These are phyloP conservation scores for Vitis hybrid DNA, from an alignment of 177 flowering plant species.

Conservation along the genomic window DNA sequence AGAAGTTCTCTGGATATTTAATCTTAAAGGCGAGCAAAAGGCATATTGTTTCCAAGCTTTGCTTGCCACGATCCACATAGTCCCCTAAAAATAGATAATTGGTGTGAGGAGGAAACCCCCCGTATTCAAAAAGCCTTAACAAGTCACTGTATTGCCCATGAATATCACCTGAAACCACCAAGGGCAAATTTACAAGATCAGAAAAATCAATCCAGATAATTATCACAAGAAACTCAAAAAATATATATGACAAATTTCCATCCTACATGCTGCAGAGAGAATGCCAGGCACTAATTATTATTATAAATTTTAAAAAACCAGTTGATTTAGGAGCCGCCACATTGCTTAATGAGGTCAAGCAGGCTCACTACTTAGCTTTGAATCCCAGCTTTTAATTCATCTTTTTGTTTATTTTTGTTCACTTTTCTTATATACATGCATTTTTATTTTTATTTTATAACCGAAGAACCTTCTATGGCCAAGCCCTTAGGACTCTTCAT, in stretches of 20 bases:
- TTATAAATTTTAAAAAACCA: too few species aligned
- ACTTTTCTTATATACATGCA: too few species aligned
- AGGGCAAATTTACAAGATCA: background rate
- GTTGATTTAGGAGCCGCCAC: too few species aligned
- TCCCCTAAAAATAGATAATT: constrained; percentile 86
- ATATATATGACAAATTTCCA: background rate
- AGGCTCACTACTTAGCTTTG: too few species aligned
- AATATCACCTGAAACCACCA: constrained; percentile 64
- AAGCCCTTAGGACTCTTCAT: too few species aligned
- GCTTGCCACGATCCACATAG: constrained; percentile 92
- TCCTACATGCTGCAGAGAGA: background rate
- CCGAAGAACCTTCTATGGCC: too few species aligned
- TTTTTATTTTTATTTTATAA: too few species aligned
- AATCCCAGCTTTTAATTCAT: too few species aligned
- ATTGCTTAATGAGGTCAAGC: too few species aligned
- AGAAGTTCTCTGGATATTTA: constrained; percentile 85
- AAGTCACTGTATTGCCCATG: constrained; percentile 94
- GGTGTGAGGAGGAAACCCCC: constrained; percentile 84
- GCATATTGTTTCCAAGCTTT: constrained; percentile 90
- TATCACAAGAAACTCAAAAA: background rate
- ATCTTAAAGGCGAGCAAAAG: constrained; percentile 83
- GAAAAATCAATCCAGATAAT: background rate
- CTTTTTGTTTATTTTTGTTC: too few species aligned
- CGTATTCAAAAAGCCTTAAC: constrained; percentile 83
- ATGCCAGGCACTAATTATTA: too few species aligned